Conservation (phyloP, 306 rosid genomes). For the Sphenostylis stenocarpa region DNA sequence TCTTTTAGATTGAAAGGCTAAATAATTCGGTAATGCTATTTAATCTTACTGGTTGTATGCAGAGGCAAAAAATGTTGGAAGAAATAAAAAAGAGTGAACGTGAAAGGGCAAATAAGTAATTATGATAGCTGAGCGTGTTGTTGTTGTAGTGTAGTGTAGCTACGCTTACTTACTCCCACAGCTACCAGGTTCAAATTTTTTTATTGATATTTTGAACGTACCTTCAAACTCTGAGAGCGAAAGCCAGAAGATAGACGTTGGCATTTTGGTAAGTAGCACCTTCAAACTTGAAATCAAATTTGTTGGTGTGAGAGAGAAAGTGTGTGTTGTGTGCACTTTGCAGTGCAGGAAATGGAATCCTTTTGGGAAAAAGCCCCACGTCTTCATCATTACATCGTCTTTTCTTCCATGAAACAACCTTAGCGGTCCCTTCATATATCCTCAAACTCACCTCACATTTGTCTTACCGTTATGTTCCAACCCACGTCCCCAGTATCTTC, state of each 20-base stretch:
- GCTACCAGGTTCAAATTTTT: conserved; percentile 35
- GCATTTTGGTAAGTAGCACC: conserved; percentile 34
- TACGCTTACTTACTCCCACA: background rate
- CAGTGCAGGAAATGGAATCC: background rate
- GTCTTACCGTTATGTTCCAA: background rate
- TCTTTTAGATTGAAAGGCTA: too few species aligned
- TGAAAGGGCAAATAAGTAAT: conserved; percentile 15
- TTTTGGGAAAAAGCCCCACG: conserved; percentile 29
- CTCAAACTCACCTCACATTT: conserved; percentile 27
- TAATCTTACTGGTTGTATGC: background rate
- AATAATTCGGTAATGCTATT: too few species aligned
- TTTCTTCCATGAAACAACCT: conserved; percentile 25
- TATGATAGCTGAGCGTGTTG: background rate
- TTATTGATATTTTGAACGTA: conserved; percentile 54
- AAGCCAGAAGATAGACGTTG: conserved; percentile 76
- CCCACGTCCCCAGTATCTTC: conserved; percentile 35
- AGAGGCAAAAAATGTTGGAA: too few species aligned
- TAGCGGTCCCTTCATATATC: conserved; percentile 32
- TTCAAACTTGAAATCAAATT: conserved; percentile 54
- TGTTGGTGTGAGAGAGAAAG: conserved; percentile 9
- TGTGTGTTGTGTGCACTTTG: background rate
- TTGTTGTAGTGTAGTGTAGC: background rate
- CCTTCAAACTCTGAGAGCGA: conserved; percentile 35
- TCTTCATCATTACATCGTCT: conserved; percentile 29
- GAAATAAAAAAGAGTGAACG: too few species aligned